phyloP scores from a whole-genome alignment of 2,329 filamentous ascomycete genomes.

The Emericellopsis atlantica region DNA sequence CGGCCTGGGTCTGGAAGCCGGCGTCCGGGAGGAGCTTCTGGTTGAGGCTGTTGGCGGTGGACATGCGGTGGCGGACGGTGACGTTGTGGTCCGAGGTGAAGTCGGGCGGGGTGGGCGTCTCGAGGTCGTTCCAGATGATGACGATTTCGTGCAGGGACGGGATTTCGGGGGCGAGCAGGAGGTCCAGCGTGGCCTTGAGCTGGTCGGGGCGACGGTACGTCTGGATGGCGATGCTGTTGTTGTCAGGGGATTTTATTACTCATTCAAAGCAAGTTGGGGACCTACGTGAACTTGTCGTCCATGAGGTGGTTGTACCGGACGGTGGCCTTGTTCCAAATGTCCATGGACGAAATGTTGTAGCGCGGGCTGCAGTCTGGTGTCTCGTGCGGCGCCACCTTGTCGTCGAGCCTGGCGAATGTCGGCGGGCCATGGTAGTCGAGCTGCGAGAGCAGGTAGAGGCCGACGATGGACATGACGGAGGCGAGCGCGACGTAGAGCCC shows the following conservation, averaged over 20 bases:
- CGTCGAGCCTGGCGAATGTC: not conserved
- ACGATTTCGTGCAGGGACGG: constrained; percentile 24
- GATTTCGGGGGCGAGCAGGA: constrained; percentile 14
- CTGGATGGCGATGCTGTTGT: constrained; percentile 20
- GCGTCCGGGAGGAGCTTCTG: constrained; percentile 22
- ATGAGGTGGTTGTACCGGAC: constrained; percentile 1
- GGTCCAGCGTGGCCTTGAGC: constrained; percentile 15
- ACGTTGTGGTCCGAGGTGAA: constrained; percentile 17
- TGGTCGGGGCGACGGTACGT: constrained; percentile 22
- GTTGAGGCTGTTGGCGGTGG: constrained; percentile 21
- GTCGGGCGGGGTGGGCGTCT: constrained; percentile 12
- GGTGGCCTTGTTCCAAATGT: not conserved
- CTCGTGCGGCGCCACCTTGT: not conserved
- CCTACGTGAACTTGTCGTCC: constrained; percentile 6
- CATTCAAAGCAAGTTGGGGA: no score
- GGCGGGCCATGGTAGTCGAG: not conserved
- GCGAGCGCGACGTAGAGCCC: not conserved
- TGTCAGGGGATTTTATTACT: no score
- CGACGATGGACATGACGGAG: not conserved
- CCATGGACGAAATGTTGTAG: not conserved
- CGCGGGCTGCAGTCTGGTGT: not conserved
- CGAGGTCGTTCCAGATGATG: constrained; percentile 23
- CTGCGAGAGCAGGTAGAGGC: not conserved
- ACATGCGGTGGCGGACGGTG: constrained; percentile 18
- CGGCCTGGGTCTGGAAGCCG: constrained; percentile 21